Base-by-base conservation (phyloP, 2,329 filamentous ascomycete species). In the Alternaria arbusti region DNA sequence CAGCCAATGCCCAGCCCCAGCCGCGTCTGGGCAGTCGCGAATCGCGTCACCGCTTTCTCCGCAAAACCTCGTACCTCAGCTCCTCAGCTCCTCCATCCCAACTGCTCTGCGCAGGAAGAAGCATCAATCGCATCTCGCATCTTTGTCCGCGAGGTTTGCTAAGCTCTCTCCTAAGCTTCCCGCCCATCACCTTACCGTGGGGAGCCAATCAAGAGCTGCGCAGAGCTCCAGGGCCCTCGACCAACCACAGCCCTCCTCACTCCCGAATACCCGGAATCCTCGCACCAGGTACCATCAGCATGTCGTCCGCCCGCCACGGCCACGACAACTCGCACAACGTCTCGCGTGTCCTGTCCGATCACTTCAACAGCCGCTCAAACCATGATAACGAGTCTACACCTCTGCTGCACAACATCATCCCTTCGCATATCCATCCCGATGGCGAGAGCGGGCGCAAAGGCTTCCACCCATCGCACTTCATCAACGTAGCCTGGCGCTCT, bases 401-500 rank as follows among this genome's bases (percentile, higher is more conserved):
- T 8, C 68, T 79, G n/a, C 72, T 79, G 10, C 74, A 71, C 45
- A 63, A 64, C 45, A 69, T 79, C 43, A 59, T 78, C 32, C 74
- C 74, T 3, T 57, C 68, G 17, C 74, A 78, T 59, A 80, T 84
- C 47, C 77, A 83, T 32, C 75, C 76, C 5, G 84, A 85, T 40
- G 91, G 90, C 66, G 90, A 93, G 78, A 91, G 89, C 75, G 90
- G 90, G 20, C 86, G 91, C 28, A 81, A 76, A 3, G 90, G 91
- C 30, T 79, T 93, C 66, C 85, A 92, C 68, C 87, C 87, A 0
- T 56, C 84, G 13, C 84, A 88, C 51, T 91, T 93, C 75, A 71
- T 91, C 45, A 82, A 81, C 61, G 89, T 93, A 57, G 85, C 86
- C 71, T 90, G 88, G 82, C 82, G 81, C 20, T 92, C 90, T 47